Conservation (phyloP, 768 basidiomycete species). For the Kwoniella sp. region DNA sequence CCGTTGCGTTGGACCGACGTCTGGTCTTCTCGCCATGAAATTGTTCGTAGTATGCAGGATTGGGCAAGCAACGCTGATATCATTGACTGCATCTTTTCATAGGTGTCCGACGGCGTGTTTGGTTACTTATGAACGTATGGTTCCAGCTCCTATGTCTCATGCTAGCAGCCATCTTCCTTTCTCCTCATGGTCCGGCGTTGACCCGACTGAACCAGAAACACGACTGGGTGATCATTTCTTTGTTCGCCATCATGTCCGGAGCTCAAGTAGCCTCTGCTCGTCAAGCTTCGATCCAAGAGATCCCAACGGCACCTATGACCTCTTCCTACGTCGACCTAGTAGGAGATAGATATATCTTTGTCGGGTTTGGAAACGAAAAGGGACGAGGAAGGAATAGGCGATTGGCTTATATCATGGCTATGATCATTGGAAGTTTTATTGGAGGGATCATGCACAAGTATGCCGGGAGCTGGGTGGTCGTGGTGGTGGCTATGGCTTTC, state of each 20-base stretch:
- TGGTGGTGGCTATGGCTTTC: slow-evolving; percentile 34
- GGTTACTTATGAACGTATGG: slow-evolving; percentile 34
- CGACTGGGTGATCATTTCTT: slow-evolving; percentile 37
- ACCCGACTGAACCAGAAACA: slow-evolving; percentile 24
- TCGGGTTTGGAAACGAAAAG: slow-evolving; percentile 19
- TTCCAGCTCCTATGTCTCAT: slow-evolving; percentile 32
- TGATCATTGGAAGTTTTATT: slow-evolving; percentile 42
- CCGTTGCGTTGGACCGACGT: too few species aligned
- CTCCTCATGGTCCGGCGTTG: slow-evolving; percentile 19
- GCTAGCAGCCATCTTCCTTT: slow-evolving; percentile 36
- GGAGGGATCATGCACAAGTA: slow-evolving; percentile 41
- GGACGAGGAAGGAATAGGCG: slow-evolving; percentile 39
- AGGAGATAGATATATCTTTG: slow-evolving; percentile 39
- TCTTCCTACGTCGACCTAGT: slow-evolving; percentile 44
- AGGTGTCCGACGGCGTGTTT: slow-evolving; percentile 41
- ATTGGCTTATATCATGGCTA: slow-evolving; percentile 38
- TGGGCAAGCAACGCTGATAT: too few species aligned
- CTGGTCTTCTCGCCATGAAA: too few species aligned
- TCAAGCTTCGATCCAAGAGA: slow-evolving; percentile 35
- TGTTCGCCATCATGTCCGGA: slow-evolving; percentile 46
- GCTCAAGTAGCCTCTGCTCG: slow-evolving; percentile 47
- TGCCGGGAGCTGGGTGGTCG: slow-evolving; percentile 42
- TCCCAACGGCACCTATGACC: slow-evolving; percentile 49
- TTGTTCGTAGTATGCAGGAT: too few species aligned
- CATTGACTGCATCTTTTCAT: neutral